These are phyloP conservation scores for Rutstroemia sp. DNA, from an alignment of 2,329 filamentous ascomycete genomes.

Conservation along the genomic window DNA sequence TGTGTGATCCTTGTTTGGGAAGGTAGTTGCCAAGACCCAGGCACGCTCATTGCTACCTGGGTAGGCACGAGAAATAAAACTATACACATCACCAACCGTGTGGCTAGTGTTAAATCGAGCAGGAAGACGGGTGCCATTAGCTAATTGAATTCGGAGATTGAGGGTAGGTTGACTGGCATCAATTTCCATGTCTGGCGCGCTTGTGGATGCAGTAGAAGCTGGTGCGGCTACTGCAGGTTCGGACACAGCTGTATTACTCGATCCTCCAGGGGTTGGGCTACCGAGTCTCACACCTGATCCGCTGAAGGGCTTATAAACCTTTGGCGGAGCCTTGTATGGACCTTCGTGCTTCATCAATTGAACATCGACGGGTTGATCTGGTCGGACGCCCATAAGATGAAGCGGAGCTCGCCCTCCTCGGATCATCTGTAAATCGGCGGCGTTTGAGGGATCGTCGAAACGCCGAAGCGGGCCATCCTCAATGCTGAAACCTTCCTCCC, in stretches of 20 bases:
- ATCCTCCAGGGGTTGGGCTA: conserved; percentile 63
- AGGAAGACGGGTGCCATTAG: conserved; percentile 68
- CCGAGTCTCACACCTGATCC: conserved; percentile 68
- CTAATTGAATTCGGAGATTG: conserved; percentile 68
- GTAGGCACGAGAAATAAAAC: conserved; percentile 61
- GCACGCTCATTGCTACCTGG: conserved; percentile 47
- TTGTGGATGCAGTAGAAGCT: conserved; percentile 19
- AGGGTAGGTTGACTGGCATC: conserved; percentile 62
- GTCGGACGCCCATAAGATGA: conserved; percentile 68
- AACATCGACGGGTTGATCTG: conserved; percentile 70
- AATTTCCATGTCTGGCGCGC: conserved; percentile 37
- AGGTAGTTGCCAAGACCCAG: conserved; percentile 75
- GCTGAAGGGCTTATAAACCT: conserved; percentile 67
- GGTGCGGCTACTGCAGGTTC: conserved; percentile 30
- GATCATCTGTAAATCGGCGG: conserved; percentile 66
- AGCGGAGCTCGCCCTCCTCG: conserved; percentile 68
- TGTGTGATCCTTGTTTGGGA: conserved; percentile 72
- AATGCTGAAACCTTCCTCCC: conserved; percentile 79
- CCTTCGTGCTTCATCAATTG: conserved; percentile 66
- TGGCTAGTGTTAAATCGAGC: conserved; percentile 76
- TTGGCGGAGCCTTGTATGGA: conserved; percentile 65
- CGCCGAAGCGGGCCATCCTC: conserved; percentile 72
- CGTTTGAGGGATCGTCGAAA: conserved; percentile 72
- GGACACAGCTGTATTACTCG: conserved; percentile 33
- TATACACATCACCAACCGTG: conserved; percentile 71